Base-by-base conservation (phyloP, 305 asterid genomes). In the Ruellia speciosa region DNA sequence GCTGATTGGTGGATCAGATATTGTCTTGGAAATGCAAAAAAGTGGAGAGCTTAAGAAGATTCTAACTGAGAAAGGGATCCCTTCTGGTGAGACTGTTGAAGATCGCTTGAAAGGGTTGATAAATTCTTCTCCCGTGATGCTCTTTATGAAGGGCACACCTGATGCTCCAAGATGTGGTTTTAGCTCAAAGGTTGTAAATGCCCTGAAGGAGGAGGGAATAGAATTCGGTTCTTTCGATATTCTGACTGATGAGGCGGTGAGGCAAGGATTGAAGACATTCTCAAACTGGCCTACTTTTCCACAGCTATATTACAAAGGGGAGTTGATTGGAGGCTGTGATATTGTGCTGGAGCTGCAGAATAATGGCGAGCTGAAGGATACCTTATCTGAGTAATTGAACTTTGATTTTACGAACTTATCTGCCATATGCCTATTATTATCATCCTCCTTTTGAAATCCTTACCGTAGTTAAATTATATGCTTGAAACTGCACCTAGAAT, bases 231-330 rank as follows among this genome's bases (percentile, higher is more conserved):
- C 87, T 34, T 93, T 84, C 52, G 99, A 93, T 66, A 93, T 93
- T 74, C 78, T 93, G 70, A 66, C 66, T 0, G 88, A 93, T 5
- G 96, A 88, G 14, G 92, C 79, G 72, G 96, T 86, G 71, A 86
- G 99, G 83, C 95, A 88, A 70, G 97, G 97, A 20, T 34, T 93
- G 73, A 88, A 93, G 85, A 56, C 78, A 0, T 82, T 66, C 67
- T 86, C 99, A 14, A 93, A 88, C 76, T 88, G 99, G 99, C 99
- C 99, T 3, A 93, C 99, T 10, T 93, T 77, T 62, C 99, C 99
- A 0, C 99, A 93, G 85, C 66, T 93, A n/a, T 93, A 88, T 64
- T 84, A 81, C 77, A 86, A 88, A 63, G 96, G 99, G 2, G 99
- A 93, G 75, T 58, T 93, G 76, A 69, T 88, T 19, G 99, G 99